These are phyloP conservation scores for Rhodotorula mucilaginosa DNA, from an alignment of 1,284 basidiomycete genomes.

Conservation along the genomic window DNA sequence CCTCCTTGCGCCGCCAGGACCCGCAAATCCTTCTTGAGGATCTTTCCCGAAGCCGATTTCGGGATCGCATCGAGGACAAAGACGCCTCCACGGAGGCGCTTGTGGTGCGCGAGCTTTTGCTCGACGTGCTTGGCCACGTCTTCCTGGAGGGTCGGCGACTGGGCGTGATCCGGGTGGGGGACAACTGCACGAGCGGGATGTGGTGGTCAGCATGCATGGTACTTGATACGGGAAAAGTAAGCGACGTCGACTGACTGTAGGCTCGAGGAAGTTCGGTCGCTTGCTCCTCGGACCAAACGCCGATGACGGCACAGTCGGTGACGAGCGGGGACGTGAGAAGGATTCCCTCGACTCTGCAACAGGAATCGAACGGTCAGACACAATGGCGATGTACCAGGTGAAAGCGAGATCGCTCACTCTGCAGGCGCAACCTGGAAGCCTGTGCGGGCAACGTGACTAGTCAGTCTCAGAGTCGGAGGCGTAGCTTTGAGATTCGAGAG, in stretches of 20 bases:
- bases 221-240: background rate
- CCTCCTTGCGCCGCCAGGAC: constrained; percentile 41
- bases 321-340: constrained; percentile 30
- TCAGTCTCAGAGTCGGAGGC: background rate
- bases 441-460: background rate
- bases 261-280: constrained; percentile 39
- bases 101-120: constrained; percentile 50
- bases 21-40: constrained; percentile 51
- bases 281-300: constrained; percentile 34
- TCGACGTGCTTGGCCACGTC: constrained; percentile 22
- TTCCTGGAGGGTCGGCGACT: constrained; percentile 24
- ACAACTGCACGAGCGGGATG: constrained; percentile 14
- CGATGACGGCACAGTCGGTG: constrained; percentile 38
- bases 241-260: constrained; percentile 16
- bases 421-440: constrained; percentile 37
- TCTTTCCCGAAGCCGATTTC: constrained; percentile 51
- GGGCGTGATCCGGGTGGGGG: constrained; percentile 15
- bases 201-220: background rate
- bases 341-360: constrained; percentile 27
- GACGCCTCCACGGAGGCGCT: constrained; percentile 53
- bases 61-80: constrained; percentile 53
- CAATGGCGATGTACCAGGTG: too few species aligned
- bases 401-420: constrained; percentile 9
- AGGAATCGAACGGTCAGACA: background rate
- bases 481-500: background rate